phyloP scores from a whole-genome alignment of 2,329 filamentous ascomycete genomes.

The Elsinoe australis region DNA sequence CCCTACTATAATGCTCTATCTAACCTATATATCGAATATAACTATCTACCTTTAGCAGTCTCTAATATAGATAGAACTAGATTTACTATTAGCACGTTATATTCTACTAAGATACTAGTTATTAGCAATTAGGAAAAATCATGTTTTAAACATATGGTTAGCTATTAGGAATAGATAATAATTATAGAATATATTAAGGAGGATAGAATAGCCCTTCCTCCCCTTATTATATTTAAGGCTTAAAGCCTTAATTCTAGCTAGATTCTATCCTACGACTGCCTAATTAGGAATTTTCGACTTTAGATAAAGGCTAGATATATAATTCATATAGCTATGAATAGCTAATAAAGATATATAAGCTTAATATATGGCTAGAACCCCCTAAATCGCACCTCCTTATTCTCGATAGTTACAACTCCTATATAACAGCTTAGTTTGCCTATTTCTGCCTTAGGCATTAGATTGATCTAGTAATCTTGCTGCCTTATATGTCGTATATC shows the following conservation, averaged over 20 bases:
- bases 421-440: not conserved
- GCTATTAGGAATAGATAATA: not conserved
- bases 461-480: not conserved
- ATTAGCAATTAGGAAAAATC: not conserved
- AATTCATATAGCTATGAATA: not conserved
- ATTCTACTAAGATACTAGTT: not conserved
- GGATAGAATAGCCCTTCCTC: not conserved
- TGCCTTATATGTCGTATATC: not conserved
- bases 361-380: not conserved
- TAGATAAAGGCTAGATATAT: not conserved
- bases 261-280: not conserved
- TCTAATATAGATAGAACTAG: not conserved
- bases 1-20: not conserved
- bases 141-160: not conserved
- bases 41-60: not conserved
- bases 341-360: not conserved
- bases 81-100: not conserved
- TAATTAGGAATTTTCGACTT: not conserved
- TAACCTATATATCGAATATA: not conserved
- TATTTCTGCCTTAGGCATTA: not conserved
- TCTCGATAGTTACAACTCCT: not conserved
- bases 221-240: not conserved
- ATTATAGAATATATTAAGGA: not conserved
- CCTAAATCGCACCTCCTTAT: not conserved
- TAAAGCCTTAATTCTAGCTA: not conserved